Evolutionary conservation across 2,329 filamentous ascomycete genomes (phyloP).

Genomic region (Hymenoscyphus scutula): DNA sequence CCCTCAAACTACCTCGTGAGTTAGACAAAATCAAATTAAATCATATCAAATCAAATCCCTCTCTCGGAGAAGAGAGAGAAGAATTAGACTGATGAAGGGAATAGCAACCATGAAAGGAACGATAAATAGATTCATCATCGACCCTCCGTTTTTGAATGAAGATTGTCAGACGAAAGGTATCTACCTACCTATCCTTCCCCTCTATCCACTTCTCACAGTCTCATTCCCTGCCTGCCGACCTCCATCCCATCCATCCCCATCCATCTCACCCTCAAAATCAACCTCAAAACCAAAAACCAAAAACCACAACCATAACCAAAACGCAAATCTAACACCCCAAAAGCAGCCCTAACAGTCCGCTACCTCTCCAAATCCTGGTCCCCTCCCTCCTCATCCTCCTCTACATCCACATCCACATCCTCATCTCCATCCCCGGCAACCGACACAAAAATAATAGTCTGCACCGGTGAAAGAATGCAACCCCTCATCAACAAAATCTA

Average conservation of each 20-base stretch:
- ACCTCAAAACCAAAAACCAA: too few relatives aligned
- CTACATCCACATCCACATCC: too few relatives aligned
- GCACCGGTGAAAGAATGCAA: conserved; percentile 77
- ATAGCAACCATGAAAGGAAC: conserved; percentile 51
- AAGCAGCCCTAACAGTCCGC: conserved; percentile 71
- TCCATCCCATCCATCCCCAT: neutral
- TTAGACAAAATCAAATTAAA: too few relatives aligned
- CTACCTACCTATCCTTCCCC: neutral
- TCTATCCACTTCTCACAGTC: neutral
- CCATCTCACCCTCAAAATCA: neutral
- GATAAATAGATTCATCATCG: conserved; percentile 69
- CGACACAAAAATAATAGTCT: conserved; percentile 53
- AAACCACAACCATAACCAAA: too few relatives aligned
- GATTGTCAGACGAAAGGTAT: conserved; percentile 78
- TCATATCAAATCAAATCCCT: too few relatives aligned
- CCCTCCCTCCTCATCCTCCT: conserved; percentile 3
- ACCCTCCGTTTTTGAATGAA: conserved; percentile 76
- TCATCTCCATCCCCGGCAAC: too few relatives aligned
- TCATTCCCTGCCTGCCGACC: neutral
- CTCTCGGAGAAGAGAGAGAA: neutral
- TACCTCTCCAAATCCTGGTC: conserved; percentile 58
- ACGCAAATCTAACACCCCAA: conserved; percentile 4
- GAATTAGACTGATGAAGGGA: conserved; percentile 33
- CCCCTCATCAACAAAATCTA: conserved; percentile 66
- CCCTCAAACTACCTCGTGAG: conserved; percentile 61